Evolutionary conservation across 2,329 filamentous ascomycete species (phyloP), one percentile per base, ranked within the genome.

Genomic region (Fusarium austroafricanum): DNA sequence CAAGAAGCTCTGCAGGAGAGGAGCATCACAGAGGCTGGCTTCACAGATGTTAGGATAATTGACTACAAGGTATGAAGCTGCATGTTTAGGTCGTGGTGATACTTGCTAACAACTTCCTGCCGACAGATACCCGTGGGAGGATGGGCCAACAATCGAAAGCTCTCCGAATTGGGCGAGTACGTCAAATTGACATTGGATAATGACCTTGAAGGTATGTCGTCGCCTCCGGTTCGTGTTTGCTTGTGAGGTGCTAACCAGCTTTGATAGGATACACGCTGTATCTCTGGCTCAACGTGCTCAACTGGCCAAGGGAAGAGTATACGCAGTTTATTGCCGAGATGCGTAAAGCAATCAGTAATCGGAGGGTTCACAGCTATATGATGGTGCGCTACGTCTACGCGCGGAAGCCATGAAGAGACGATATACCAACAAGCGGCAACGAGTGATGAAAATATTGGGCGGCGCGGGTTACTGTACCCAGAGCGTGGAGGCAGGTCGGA

Each of bases 131-230:
- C 70, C 8, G 65, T 72, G 3, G 70, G 70, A 9, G 67, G 67
- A 9, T 72, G 70, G 70, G 43, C 70, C 46, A 71, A 64, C n/a
- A 65, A 72, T 7, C 39, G 51, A 18, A 72, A 65, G 26, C 65
- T 72, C 20, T 62, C 56, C 11, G 65, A 71, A 43, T 54, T 68
- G 2, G 70, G 70, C 26, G 61, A 61, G 21, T 71, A 61, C 15
- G 61, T 72, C 37, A 67, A 57, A 6, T 14, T 70, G n/a, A 73
- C 70, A 5, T 17, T 72, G 42, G 70, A 72, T 39, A 72, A 72
- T 15, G 70, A 72, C 39, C 46, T 73, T 7, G 70, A 72, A 11
- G 61, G 61, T 59, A 23, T 14, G 61, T 20, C 15, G 6, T 11
- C 44, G 10, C 37, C 5, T 8, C 5, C 5, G 8, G 2, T 37